These are phyloP conservation scores for Saccharomycopsis amapae DNA, from an alignment of 805 yeast genomes.

Conservation along the genomic window DNA sequence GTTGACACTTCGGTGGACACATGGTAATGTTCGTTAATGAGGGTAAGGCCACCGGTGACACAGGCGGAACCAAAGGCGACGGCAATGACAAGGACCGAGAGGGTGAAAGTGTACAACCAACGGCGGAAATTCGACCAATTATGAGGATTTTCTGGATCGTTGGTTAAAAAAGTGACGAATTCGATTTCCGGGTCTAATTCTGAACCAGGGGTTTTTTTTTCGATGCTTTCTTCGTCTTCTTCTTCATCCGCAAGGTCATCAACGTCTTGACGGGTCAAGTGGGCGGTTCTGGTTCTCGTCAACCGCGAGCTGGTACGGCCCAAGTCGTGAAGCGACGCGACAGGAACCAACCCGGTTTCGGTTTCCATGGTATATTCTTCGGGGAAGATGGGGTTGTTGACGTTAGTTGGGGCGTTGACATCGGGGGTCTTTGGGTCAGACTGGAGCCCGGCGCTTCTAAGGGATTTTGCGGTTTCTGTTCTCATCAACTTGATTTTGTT, in stretches of 20 bases:
- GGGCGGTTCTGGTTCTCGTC: constrained; percentile 33
- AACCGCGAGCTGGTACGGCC: constrained; percentile 45
- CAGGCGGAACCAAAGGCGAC: constrained; percentile 94
- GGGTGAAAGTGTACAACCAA: constrained; percentile 61
- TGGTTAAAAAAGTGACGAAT: constrained; percentile 71
- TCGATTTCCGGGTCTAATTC: constrained; percentile 44
- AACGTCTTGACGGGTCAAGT: constrained; percentile 25
- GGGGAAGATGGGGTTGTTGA: constrained; percentile 71
- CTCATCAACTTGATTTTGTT: constrained; percentile 34
- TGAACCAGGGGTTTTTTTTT: constrained; percentile 23
- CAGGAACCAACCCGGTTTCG: constrained; percentile 80
- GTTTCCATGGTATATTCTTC: constrained; percentile 91
- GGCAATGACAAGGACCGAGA: constrained; percentile 70
- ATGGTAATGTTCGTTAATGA: constrained; percentile 55
- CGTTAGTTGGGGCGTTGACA: constrained; percentile 46
- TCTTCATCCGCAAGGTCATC: constrained; percentile 24
- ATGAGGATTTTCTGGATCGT: constrained; percentile 86
- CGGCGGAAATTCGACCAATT: constrained; percentile 60
- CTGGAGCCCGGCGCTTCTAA: constrained; percentile 55
- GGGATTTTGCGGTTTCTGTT: constrained; percentile 70
- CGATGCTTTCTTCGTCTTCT: constrained; percentile 21
- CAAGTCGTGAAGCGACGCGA: constrained; percentile 55
- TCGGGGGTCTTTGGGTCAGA: constrained; percentile 49
- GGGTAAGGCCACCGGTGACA: constrained; percentile 76
- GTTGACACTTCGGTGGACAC: constrained; percentile 77